Conservation (phyloP, 140 eudicot genomes). For the Stevia rebaudiana region DNA sequence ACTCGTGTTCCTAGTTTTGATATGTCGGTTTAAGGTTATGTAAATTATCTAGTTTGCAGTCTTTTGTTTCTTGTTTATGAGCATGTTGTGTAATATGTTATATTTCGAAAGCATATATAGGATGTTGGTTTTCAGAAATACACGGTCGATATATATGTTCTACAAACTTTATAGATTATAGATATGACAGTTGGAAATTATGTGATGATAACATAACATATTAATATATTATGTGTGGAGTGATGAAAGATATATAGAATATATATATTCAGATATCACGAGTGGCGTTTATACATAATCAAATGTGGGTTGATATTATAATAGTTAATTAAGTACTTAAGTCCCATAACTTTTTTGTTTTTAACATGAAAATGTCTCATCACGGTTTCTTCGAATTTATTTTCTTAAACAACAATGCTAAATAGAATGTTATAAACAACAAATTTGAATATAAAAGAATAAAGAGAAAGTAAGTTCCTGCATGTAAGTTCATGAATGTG, state of each 20-base stretch:
- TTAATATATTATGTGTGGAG: neutral
- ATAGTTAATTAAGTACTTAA: too few relatives aligned
- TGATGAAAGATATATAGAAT: too few relatives aligned
- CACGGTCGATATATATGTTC: neutral
- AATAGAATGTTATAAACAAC: neutral
- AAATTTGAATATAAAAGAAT: neutral
- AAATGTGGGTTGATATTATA: too few relatives aligned
- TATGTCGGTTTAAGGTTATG: slow-evolving; percentile 20
- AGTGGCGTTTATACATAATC: too few relatives aligned
- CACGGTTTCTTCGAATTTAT: too few relatives aligned
- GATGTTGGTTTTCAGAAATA: slow-evolving; percentile 15
- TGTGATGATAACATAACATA: neutral
- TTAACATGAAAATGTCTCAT: neutral
- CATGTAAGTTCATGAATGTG: too few relatives aligned
- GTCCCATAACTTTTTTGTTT: too few relatives aligned
- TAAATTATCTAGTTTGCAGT: slow-evolving; percentile 28
- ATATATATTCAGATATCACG: too few relatives aligned
- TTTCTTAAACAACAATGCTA: neutral
- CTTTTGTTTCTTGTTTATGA: slow-evolving; percentile 9
- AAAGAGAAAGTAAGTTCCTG: neutral
- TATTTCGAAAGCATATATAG: slow-evolving; percentile 3
- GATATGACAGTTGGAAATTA: too few relatives aligned
- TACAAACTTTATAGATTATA: neutral
- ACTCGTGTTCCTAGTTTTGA: slow-evolving; percentile 17
- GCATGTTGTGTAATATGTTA: slow-evolving; percentile 12